Evolutionary conservation across 148 eudicot species (phyloP).

Genomic region (Vaccinium darrowii): DNA sequence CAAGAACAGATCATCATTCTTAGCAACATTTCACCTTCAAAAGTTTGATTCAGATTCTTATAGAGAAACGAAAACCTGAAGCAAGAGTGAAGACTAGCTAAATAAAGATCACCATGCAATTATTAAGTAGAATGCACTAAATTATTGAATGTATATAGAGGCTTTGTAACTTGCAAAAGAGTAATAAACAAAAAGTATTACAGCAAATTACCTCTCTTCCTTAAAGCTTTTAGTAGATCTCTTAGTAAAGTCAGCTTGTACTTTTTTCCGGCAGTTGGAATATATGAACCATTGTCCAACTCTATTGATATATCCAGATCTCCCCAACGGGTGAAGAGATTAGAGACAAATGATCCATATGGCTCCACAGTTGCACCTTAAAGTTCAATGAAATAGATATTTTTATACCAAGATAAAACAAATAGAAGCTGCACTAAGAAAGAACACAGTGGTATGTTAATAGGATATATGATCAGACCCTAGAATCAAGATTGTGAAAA

Average conservation of each 20-base stretch:
- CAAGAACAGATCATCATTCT: constrained; percentile 4
- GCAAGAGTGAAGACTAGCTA: neutral
- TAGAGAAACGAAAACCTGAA: neutral
- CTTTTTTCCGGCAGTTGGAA: constrained; percentile 67
- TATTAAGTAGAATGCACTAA: neutral
- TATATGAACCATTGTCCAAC: constrained; percentile 65
- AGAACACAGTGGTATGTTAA: neutral
- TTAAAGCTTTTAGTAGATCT: constrained; percentile 59
- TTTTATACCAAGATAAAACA: neutral
- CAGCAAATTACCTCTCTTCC: constrained; percentile 53
- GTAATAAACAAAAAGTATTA: neutral
- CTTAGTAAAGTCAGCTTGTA: constrained; percentile 67
- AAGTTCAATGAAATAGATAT: neutral
- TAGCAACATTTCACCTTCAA: neutral
- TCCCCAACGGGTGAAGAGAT: constrained; percentile 89
- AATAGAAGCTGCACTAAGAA: neutral
- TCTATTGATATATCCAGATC: constrained; percentile 92
- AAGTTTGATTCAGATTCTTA: neutral
- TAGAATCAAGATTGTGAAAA: neutral
- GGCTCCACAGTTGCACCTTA: constrained; percentile 96
- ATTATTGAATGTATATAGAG: neutral
- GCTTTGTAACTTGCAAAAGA: neutral
- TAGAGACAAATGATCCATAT: constrained; percentile 89
- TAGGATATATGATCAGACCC: neutral
- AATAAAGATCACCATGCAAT: neutral